Evolutionary conservation across 73 alveolate species (phyloP), one percentile per base, ranked within the genome.

Genomic region (Paramecium biaurelia): DNA sequence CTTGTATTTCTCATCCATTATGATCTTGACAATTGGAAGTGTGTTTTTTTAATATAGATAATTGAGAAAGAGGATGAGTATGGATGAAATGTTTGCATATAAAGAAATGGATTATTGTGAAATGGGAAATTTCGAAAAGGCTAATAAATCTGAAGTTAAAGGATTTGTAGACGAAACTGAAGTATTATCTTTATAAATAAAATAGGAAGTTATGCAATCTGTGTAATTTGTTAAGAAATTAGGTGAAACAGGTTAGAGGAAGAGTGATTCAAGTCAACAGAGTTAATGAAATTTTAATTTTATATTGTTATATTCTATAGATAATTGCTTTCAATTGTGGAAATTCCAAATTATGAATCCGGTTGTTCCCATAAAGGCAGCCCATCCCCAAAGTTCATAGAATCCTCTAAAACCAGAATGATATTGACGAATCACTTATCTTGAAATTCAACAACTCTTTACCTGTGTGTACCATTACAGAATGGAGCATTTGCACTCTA

Each of bases 401-500:
- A 96, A 96, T 41, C 98, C 97, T 94, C 98, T 94, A 92, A 84
- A 96, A 34, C 92, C 59, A 30, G 86, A 56, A 92, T 96, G 93
- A 41, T 94, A 85, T 92, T 95, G 92, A 76, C 94, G 67, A 18
- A 70, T 82, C 53, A 72, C 87, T 82, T 89, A 45, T 89, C 90
- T 79, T 30, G 28, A 42, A 32, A 28, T 26, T 90, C 20, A 56
- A 30, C 8, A 12, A 95, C 85, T 57, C 86, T 26, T 9, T 92
- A 92, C 92, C 95, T 89, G 79, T 96, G 98, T 37, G 99, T 96
- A 6, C 97, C 98, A 90, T 96, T 96, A 92, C 99, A 96, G 96
- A 96, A 96, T n/a, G 99, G 99, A 74, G 99, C 97, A 85, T 96
- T 96, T 28, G 99, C 97, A 42, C 97, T 92, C 92, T 85, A 86